Evolutionary conservation across 768 basidiomycete species (phyloP).

Genomic region (Tulasnella sp.): DNA sequence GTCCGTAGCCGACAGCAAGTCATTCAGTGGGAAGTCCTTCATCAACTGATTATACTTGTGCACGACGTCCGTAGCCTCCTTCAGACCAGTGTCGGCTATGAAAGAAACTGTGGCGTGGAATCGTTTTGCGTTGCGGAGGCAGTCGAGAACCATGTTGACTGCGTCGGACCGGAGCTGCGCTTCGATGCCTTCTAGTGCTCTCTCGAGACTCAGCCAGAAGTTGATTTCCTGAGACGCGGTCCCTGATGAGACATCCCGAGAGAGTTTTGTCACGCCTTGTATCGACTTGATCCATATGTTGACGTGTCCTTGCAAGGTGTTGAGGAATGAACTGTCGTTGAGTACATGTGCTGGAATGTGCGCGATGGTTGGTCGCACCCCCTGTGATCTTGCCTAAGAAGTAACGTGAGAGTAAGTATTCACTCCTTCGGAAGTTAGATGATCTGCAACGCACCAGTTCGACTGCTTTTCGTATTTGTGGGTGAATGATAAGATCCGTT

Average conservation of each 20-base stretch:
- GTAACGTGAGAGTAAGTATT: background rate
- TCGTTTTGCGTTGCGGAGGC: constrained; percentile 88
- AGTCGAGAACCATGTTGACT: constrained; percentile 88
- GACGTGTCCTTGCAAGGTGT: constrained; percentile 85
- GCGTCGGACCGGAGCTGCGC: constrained; percentile 85
- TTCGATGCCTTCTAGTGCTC: constrained; percentile 89
- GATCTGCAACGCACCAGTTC: constrained; percentile 45
- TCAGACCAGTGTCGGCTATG: constrained; percentile 93
- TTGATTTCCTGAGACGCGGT: constrained; percentile 99
- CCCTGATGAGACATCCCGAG: constrained; percentile 83
- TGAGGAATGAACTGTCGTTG: constrained; percentile 85
- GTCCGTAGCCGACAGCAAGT: constrained; percentile 92
- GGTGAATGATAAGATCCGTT: constrained; percentile 87
- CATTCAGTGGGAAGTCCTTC: constrained; percentile 98
- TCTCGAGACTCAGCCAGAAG: constrained; percentile 94
- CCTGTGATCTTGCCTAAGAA: constrained; percentile 41
- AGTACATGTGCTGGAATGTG: constrained; percentile 66
- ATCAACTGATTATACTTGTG: constrained; percentile 98
- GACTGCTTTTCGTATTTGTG: constrained; percentile 78
- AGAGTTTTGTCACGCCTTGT: constrained; percentile 93
- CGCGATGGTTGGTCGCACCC: constrained; percentile 62
- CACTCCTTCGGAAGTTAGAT: constrained; percentile 22
- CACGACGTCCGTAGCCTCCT: constrained; percentile 86
- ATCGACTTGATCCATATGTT: constrained; percentile 98
- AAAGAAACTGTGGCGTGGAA: constrained; percentile 97